These are phyloP conservation scores for Cerioporus squamosus DNA, from an alignment of 1,284 basidiomycete genomes.

Conservation along the genomic window DNA sequence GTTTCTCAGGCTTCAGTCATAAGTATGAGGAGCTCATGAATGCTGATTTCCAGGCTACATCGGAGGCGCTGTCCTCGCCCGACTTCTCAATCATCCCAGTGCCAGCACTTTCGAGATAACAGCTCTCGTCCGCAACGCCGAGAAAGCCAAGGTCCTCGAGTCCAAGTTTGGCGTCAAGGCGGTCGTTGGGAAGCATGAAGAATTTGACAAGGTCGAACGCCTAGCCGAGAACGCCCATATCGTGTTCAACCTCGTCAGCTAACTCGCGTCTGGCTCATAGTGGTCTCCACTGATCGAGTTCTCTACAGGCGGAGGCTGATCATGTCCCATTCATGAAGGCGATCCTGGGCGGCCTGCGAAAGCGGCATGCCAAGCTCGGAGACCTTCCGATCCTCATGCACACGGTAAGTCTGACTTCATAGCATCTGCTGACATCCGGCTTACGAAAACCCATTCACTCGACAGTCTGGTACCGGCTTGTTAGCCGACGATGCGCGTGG, in stretches of 20 bases:
- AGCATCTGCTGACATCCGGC: too few relatives aligned
- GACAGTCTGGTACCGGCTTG: constrained; percentile 48
- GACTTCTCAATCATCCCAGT: constrained; percentile 26
- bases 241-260: constrained; percentile 28
- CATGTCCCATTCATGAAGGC: constrained; percentile 43
- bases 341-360: constrained; percentile 48
- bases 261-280: constrained; percentile 1
- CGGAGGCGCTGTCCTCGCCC: constrained; percentile 28
- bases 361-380: constrained; percentile 45
- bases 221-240: constrained; percentile 28
- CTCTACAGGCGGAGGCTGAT: constrained; percentile 45
- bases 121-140: constrained; percentile 23
- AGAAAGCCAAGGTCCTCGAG: constrained; percentile 33
- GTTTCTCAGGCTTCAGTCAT: neutral
- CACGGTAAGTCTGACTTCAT: constrained; percentile 41
- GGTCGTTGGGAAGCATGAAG: constrained; percentile 26
- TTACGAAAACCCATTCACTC: too few relatives aligned
- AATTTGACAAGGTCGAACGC: constrained; percentile 25
- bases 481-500: constrained; percentile 38
- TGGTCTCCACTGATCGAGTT: constrained; percentile 24
- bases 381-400: constrained; percentile 51
- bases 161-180: constrained; percentile 28
- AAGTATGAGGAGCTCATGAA: neutral
- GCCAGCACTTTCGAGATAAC: constrained; percentile 25
- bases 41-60: constrained; percentile 26